Conservation (phyloP, 805 yeast genomes). For the Zygosaccharomyces rouxii region DNA sequence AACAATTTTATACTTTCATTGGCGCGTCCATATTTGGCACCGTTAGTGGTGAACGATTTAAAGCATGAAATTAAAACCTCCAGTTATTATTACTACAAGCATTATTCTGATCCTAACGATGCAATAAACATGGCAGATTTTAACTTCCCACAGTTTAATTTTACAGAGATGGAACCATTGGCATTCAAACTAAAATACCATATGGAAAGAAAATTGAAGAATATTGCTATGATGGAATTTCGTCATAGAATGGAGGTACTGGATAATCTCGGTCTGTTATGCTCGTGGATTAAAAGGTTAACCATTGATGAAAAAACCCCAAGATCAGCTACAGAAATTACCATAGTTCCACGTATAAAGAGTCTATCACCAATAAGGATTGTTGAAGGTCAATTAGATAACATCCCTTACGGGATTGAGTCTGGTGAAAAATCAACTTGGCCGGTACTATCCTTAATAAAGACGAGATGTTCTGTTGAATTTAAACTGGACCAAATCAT, state of each 20-base stretch:
- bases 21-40: constrained; percentile 92
- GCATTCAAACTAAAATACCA: constrained; percentile 36
- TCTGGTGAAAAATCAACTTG: constrained; percentile 92
- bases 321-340: constrained; percentile 72
- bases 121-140: constrained; percentile 19
- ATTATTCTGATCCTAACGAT: constrained; percentile 35
- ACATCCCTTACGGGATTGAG: constrained; percentile 81
- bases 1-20: constrained; percentile 88
- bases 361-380: constrained; percentile 70
- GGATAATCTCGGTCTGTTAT: constrained; percentile 71
- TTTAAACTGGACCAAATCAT: constrained; percentile 75
- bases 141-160: constrained; percentile 29
- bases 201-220: constrained; percentile 42
- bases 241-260: constrained; percentile 79
- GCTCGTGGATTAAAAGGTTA: constrained; percentile 64
- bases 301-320: constrained; percentile 88
- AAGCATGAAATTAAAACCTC: constrained; percentile 55
- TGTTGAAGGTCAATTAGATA: constrained; percentile 72
- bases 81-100: constrained; percentile 37
- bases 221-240: constrained; percentile 67
- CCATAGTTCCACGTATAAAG: constrained; percentile 82
- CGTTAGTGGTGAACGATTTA: constrained; percentile 76
- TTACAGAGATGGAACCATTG: constrained; percentile 35
- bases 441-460: constrained; percentile 80
- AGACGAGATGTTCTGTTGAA: constrained; percentile 88